These are phyloP conservation scores for Ephemerocybe angulata DNA, from an alignment of 768 basidiomycete species.

Conservation along the genomic window DNA sequence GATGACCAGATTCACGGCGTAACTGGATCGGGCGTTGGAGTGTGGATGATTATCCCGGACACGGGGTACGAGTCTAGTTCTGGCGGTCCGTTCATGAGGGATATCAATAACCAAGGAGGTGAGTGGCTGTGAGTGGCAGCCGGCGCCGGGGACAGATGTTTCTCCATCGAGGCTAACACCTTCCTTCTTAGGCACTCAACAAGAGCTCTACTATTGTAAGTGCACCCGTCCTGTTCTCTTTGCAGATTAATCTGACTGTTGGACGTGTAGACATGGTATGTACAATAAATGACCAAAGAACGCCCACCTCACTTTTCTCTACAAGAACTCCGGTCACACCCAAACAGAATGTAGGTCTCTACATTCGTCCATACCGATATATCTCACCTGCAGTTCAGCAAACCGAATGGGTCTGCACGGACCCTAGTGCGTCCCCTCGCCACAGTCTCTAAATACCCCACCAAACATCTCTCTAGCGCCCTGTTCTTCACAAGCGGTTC, in stretches of 20 bases:
- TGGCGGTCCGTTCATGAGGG: conserved; percentile 32
- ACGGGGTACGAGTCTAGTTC: conserved; percentile 30
- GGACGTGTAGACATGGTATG: conserved; percentile 25
- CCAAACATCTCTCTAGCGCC: conserved; percentile 18
- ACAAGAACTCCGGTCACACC: conserved; percentile 35
- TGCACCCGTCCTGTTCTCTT: not conserved
- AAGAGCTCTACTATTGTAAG: conserved; percentile 36
- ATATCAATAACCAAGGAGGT: conserved; percentile 35
- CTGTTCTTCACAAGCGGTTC: conserved; percentile 36
- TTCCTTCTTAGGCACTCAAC: conserved; percentile 21
- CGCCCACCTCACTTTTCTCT: not conserved
- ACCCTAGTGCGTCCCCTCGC: conserved; percentile 25
- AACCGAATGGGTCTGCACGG: conserved; percentile 33
- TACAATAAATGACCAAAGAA: not conserved
- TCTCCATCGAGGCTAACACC: not conserved
- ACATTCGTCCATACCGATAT: not conserved
- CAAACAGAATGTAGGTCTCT: conserved; percentile 29
- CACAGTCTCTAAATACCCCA: not conserved
- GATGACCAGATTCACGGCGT: conserved; percentile 33
- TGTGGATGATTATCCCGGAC: conserved; percentile 30
- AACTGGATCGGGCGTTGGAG: conserved; percentile 27
- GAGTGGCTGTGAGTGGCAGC: conserved; percentile 8
- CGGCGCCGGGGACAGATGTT: too few relatives aligned
- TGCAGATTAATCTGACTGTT: conserved; percentile 3
- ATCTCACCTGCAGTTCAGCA: conserved; percentile 12